These are phyloP conservation scores for Termitomyces titanicus DNA, from an alignment of 768 basidiomycete species.

Conservation along the genomic window DNA sequence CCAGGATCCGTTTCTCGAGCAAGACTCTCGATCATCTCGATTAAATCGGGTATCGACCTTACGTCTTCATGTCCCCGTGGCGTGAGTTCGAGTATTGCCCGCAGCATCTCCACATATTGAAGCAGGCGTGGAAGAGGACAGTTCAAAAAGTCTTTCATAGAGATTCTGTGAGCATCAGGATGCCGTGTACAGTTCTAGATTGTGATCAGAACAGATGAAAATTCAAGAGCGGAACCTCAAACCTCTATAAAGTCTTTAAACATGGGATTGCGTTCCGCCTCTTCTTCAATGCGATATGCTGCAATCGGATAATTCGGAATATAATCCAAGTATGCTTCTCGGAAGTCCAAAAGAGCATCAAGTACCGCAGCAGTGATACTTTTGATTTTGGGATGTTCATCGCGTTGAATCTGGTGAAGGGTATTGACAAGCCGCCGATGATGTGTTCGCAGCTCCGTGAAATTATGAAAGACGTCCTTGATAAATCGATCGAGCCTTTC, in stretches of 20 bases:
- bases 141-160: constrained; percentile 91
- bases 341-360: constrained; percentile 88
- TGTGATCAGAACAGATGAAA: neutral
- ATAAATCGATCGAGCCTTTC: constrained; percentile 76
- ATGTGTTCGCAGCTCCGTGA: constrained; percentile 68
- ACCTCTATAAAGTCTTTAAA: constrained; percentile 85
- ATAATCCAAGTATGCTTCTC: constrained; percentile 91
- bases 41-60: constrained; percentile 78
- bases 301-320: constrained; percentile 92
- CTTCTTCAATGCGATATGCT: constrained; percentile 82
- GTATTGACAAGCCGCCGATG: constrained; percentile 75
- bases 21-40: constrained; percentile 82
- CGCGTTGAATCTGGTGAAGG: constrained; percentile 82
- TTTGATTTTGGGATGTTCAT: constrained; percentile 78
- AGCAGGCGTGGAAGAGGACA: constrained; percentile 86
- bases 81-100: constrained; percentile 76
- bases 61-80: constrained; percentile 74
- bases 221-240: constrained; percentile 6
- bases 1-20: constrained; percentile 88
- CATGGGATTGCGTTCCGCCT: constrained; percentile 71
- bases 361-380: constrained; percentile 84
- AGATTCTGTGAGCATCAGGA: constrained; percentile 74
- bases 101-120: constrained; percentile 82
- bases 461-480: constrained; percentile 87
- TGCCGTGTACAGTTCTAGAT: constrained; percentile 49